Conservation (phyloP, 23 red algal species). For the Gracilaria domingensis region DNA sequence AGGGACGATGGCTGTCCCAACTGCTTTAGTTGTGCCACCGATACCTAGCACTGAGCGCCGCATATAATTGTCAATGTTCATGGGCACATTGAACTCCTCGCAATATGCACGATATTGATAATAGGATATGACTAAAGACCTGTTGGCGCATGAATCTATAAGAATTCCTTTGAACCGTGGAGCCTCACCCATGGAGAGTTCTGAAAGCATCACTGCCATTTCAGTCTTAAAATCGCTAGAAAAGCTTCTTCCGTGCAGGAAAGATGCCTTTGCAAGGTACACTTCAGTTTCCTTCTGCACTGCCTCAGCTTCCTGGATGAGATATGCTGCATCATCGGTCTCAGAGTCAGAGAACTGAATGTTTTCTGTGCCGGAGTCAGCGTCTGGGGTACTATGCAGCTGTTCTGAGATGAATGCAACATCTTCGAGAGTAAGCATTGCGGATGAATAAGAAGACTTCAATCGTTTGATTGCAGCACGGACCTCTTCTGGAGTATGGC, state of each 20-base stretch:
- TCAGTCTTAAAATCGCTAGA: not conserved
- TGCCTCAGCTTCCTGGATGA: not conserved
- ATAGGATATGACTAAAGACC: constrained; percentile 10
- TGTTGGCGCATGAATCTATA: constrained; percentile 47
- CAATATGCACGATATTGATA: constrained; percentile 23
- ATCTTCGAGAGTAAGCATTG: constrained; percentile 18
- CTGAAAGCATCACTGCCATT: not conserved
- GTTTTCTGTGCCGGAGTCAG: not conserved
- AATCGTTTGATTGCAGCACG: constrained; percentile 24
- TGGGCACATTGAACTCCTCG: constrained; percentile 29
- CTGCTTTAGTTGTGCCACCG: constrained; percentile 31
- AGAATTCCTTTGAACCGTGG: constrained; percentile 26
- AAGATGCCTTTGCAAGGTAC: not conserved
- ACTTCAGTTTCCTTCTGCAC: not conserved
- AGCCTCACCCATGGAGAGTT: not conserved
- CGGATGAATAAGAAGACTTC: not conserved
- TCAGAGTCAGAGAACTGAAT: not conserved
- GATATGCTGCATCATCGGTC: not conserved
- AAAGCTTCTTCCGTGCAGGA: not conserved
- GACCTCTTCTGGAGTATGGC: constrained; percentile 25
- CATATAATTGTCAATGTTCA: constrained; percentile 1
- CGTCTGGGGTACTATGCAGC: not conserved
- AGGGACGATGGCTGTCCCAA: constrained; percentile 32
- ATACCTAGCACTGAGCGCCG: constrained; percentile 10
- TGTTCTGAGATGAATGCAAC: not conserved